These are phyloP conservation scores for Fomitopsis palustris DNA, from an alignment of 1,284 basidiomycete species.

Conservation along the genomic window DNA sequence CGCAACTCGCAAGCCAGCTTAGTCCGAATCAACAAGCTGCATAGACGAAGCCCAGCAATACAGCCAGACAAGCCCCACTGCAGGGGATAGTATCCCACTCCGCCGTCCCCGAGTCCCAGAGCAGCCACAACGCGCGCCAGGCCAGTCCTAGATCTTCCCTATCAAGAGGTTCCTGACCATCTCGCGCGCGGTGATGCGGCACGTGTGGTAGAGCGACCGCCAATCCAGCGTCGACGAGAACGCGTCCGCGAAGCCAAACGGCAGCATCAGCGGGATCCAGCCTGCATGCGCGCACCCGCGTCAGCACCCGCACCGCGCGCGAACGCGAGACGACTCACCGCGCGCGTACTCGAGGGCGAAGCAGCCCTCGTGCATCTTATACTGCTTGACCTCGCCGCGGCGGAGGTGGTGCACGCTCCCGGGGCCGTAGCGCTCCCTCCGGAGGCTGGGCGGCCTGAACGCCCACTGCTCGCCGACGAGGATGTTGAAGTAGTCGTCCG, in stretches of 20 bases:
- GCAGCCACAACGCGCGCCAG: too few relatives aligned
- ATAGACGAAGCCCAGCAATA: too few relatives aligned
- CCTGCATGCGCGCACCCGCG: constrained; percentile 45
- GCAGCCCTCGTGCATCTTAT: constrained; percentile 94
- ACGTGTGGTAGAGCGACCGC: constrained; percentile 79
- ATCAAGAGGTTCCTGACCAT: constrained; percentile 77
- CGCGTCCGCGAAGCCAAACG: constrained; percentile 88
- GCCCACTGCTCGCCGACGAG: constrained; percentile 92
- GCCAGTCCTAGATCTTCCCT: constrained; percentile 79
- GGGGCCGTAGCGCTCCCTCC: constrained; percentile 80
- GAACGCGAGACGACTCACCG: constrained; percentile 49
- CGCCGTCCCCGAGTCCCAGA: too few relatives aligned
- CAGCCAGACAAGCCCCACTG: too few relatives aligned
- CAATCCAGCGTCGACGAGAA: constrained; percentile 89
- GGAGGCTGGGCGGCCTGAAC: constrained; percentile 76
- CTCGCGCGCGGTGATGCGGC: constrained; percentile 78
- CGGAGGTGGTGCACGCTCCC: constrained; percentile 85
- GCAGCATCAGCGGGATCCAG: constrained; percentile 90
- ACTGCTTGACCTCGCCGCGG: constrained; percentile 89
- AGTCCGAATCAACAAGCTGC: too few relatives aligned
- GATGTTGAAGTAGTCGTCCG: constrained; percentile 98
- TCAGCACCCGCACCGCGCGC: not conserved
- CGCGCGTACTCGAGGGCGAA: constrained; percentile 95
- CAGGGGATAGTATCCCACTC: too few relatives aligned
- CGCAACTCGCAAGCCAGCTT: too few relatives aligned